Evolutionary conservation across 305 asterid species (phyloP).

Genomic region (Lippia alba): DNA sequence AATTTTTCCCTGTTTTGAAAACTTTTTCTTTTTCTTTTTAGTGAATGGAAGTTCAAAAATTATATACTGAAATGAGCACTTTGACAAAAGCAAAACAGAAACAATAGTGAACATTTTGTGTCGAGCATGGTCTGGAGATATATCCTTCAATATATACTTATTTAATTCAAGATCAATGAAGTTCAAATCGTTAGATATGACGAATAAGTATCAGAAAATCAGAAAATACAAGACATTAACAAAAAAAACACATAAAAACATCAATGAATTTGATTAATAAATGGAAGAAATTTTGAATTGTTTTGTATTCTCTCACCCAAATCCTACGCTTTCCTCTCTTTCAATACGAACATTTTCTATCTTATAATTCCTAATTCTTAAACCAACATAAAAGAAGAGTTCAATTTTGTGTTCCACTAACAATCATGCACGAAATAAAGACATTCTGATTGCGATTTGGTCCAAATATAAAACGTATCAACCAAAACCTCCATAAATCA

Average conservation of each 20-base stretch:
- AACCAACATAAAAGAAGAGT: not conserved
- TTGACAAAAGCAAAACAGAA: too few relatives aligned
- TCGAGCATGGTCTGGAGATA: too few relatives aligned
- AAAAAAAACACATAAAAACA: not conserved
- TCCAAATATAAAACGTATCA: not conserved
- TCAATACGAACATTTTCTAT: not conserved
- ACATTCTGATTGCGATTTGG: not conserved
- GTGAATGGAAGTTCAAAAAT: too few relatives aligned
- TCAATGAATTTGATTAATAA: too few relatives aligned
- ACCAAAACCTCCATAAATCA: not conserved
- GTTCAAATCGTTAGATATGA: not conserved
- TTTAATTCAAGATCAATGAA: not conserved
- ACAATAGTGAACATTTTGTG: too few relatives aligned
- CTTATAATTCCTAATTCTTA: constrained; percentile 2
- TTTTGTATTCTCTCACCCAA: too few relatives aligned
- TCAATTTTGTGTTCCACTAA: not conserved
- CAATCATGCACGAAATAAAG: not conserved
- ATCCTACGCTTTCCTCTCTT: not conserved
- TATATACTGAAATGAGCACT: too few relatives aligned
- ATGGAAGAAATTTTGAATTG: too few relatives aligned
- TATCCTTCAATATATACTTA: too few relatives aligned
- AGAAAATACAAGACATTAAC: not conserved
- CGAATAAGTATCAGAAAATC: constrained; percentile 11
- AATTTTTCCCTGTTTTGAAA: too few relatives aligned
- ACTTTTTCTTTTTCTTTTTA: too few relatives aligned